Evolutionary conservation across 2,329 filamentous ascomycete genomes (phyloP).

Genomic region (Xylaria sp.): DNA sequence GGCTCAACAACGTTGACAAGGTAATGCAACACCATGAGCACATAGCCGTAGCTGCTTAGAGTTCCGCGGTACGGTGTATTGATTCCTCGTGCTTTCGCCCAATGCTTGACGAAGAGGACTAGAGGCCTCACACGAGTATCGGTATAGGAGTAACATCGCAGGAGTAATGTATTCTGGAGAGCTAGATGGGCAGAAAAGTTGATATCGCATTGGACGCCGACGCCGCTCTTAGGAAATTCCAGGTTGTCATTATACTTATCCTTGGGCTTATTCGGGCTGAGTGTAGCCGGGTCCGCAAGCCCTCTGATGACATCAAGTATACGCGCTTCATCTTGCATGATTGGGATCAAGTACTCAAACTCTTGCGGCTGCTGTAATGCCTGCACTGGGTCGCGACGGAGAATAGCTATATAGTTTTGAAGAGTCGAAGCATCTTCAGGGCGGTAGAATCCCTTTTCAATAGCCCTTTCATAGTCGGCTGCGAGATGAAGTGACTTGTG

Average conservation of each 20-base stretch:
- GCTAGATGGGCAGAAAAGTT: conserved; percentile 89
- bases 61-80: conserved; percentile 89
- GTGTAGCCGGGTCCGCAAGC: conserved; percentile 62
- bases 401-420: conserved; percentile 61
- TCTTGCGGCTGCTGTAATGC: conserved; percentile 38
- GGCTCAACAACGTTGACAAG: conserved; percentile 84
- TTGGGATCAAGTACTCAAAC: conserved; percentile 53
- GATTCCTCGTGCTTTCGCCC: conserved; percentile 86
- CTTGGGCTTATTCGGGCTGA: conserved; percentile 62
- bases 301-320: conserved; percentile 58
- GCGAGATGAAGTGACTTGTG: conserved; percentile 69
- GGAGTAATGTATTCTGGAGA: conserved; percentile 83
- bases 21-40: conserved; percentile 92
- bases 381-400: conserved; percentile 55
- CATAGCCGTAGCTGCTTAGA: conserved; percentile 89
- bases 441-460: conserved; percentile 61
- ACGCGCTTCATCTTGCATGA: conserved; percentile 49
- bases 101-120: conserved; percentile 88
- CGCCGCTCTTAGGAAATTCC: conserved; percentile 80
- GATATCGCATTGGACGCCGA: conserved; percentile 91
- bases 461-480: conserved; percentile 64
- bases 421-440: conserved; percentile 53
- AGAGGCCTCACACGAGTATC: conserved; percentile 82
- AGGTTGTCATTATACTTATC: conserved; percentile 69
- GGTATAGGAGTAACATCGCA: conserved; percentile 84